phyloP scores from a whole-genome alignment of 2,329 filamentous ascomycete genomes.

The Cercospora sp. region DNA sequence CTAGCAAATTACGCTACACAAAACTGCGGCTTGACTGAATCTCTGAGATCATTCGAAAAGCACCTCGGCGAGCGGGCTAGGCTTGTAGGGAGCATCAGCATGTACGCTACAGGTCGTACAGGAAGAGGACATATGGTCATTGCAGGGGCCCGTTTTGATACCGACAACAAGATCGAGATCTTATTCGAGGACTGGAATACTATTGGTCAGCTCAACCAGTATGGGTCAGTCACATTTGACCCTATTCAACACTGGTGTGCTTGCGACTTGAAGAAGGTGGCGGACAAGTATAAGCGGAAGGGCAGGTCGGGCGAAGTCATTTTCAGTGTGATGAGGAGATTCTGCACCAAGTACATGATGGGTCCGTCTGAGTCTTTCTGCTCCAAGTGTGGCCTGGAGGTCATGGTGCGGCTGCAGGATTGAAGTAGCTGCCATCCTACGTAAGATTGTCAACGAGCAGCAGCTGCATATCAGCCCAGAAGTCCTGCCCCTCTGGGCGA shows the following conservation, averaged over 20 bases:
- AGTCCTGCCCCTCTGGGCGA: neutral
- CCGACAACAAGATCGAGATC: neutral
- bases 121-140: neutral
- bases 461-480: neutral
- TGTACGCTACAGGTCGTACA: neutral
- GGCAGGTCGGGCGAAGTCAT: neutral
- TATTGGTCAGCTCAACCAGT: neutral
- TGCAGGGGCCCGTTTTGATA: neutral
- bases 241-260: neutral
- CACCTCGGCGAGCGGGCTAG: neutral
- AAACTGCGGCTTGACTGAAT: neutral
- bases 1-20: neutral
- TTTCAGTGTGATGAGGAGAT: neutral
- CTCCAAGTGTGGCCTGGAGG: neutral
- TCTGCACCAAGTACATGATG: neutral
- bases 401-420: neutral
- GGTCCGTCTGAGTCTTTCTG: neutral
- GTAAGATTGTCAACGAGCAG: neutral
- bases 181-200: neutral
- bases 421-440: neutral
- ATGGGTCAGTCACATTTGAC: neutral
- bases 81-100: neutral
- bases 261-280: neutral
- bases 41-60: neutral
- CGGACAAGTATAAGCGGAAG: neutral